A percentile compares a stretch with the other conserved stretches of the same genome.
phyloP scores from a whole-genome alignment of 2,329 filamentous ascomycete genomes.

The Nigrospora osmanthi region DNA sequence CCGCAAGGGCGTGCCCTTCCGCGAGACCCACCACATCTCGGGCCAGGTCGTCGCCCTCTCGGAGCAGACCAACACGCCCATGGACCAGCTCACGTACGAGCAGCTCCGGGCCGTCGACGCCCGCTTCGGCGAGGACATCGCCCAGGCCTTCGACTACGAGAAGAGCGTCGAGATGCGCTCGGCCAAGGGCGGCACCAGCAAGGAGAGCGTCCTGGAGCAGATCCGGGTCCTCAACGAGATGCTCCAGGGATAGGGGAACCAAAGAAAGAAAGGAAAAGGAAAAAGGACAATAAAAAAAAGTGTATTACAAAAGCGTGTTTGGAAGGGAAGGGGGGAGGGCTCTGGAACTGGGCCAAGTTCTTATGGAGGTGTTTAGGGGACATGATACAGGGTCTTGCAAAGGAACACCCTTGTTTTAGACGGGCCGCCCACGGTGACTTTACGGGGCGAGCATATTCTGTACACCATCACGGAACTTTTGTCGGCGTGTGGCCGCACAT shows the following conservation, averaged over 20 bases:
- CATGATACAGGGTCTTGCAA: too few species aligned
- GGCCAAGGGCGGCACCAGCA: conserved; percentile 72
- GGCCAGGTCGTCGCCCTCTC: conserved; percentile 67
- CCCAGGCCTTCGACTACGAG: conserved; percentile 74
- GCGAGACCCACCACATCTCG: conserved; percentile 76
- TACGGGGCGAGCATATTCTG: too few species aligned
- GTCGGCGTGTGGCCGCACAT: too few species aligned
- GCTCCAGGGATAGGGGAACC: conserved; percentile 11
- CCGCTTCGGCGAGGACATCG: conserved; percentile 59
- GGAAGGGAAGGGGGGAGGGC: too few species aligned
- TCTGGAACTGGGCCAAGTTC: too few species aligned
- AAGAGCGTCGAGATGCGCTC: conserved; percentile 72
- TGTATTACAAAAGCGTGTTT: neutral
- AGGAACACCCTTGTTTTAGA: too few species aligned
- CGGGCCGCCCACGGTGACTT: too few species aligned
- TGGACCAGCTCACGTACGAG: conserved; percentile 62
- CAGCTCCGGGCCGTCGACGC: conserved; percentile 58
- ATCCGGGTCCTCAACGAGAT: conserved; percentile 40
- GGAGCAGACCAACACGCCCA: conserved; percentile 57
- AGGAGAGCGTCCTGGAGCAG: conserved; percentile 57
- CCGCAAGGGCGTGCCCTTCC: conserved; percentile 67
- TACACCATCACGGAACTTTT: too few species aligned
- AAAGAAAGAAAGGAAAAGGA: too few species aligned
- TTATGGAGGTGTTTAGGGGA: too few species aligned
- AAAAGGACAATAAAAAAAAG: too few species aligned